These are phyloP conservation scores for Vaccinium macrocarpon DNA, from an alignment of 148 eudicot species.

Conservation along the genomic window DNA sequence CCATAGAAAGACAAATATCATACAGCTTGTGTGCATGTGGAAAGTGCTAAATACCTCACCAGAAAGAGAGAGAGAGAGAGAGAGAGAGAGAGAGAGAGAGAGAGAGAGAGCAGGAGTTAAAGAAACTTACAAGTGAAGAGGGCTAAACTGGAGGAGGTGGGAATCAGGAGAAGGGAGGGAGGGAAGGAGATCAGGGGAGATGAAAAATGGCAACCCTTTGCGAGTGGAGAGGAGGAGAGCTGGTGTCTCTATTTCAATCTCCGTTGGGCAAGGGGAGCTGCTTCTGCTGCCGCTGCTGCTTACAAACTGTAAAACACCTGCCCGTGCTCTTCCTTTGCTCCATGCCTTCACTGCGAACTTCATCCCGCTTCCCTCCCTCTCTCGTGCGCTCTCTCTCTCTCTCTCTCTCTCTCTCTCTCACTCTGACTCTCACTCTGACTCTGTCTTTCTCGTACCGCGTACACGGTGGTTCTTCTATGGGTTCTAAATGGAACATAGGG, in stretches of 20 bases:
- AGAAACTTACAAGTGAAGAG: conserved; percentile 68
- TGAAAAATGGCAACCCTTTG: conserved; percentile 64
- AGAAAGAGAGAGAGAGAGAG: background rate
- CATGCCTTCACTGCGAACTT: conserved; percentile 41
- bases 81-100: background rate
- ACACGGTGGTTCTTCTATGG: too few relatives aligned
- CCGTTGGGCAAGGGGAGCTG: background rate
- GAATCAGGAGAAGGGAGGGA: conserved; percentile 59
- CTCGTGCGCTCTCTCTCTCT: background rate
- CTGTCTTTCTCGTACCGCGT: too few relatives aligned
- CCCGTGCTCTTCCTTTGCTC: conserved; percentile 42
- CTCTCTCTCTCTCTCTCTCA: background rate
- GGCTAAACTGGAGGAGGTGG: conserved; percentile 63
- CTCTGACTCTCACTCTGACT: too few relatives aligned
- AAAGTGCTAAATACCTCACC: background rate
- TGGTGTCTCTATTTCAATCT: conserved; percentile 36
- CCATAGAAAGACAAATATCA: background rate
- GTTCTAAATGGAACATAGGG: too few relatives aligned
- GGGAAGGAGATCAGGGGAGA: conserved; percentile 68
- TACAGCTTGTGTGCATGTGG: background rate
- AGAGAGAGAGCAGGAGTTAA: too few relatives aligned
- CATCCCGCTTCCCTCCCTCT: conserved; percentile 21
- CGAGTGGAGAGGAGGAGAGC: conserved; percentile 50
- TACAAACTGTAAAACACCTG: conserved; percentile 33
- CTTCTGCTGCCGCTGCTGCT: background rate